Conservation (phyloP, 208 protist species). For the Trypanosoma rangeli region DNA sequence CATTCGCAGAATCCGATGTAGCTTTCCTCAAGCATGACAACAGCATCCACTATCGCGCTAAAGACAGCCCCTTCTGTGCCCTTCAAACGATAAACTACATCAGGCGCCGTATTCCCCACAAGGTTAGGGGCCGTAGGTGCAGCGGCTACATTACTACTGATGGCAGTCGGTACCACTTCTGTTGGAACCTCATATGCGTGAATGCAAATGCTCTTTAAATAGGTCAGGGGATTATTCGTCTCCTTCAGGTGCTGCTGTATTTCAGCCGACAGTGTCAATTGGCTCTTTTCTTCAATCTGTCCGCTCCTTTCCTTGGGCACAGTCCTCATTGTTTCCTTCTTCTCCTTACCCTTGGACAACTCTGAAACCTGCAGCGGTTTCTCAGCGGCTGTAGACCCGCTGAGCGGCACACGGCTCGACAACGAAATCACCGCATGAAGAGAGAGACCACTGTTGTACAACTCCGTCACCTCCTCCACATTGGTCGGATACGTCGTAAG, state of each 20-base stretch:
- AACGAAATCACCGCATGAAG: slow-evolving; percentile 41
- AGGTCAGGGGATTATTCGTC: slow-evolving; percentile 2
- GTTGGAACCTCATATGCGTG: slow-evolving; percentile 32
- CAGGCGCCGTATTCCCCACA: slow-evolving; percentile 7
- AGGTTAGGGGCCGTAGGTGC: background rate
- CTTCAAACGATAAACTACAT: slow-evolving; percentile 10
- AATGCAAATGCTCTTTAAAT: slow-evolving; percentile 30
- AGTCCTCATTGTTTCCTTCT: slow-evolving; percentile 5
- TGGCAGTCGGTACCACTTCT: slow-evolving; percentile 22
- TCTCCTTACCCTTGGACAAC: slow-evolving; percentile 10
- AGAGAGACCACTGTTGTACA: slow-evolving; percentile 22
- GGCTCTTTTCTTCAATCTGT: slow-evolving; percentile 9
- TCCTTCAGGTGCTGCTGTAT: slow-evolving; percentile 6
- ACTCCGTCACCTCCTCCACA: slow-evolving; percentile 33
- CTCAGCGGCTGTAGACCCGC: slow-evolving; percentile 26
- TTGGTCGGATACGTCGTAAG: slow-evolving; percentile 35
- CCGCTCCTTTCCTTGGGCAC: slow-evolving; percentile 1
- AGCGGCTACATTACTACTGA: slow-evolving; percentile 16
- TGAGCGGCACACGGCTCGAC: slow-evolving; percentile 25
- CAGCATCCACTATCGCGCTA: slow-evolving; percentile 11
- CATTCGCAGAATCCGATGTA: slow-evolving; percentile 24
- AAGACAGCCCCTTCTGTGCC: slow-evolving; percentile 24
- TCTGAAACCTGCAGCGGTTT: background rate
- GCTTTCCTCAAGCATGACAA: slow-evolving; percentile 20
- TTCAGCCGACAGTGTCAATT: slow-evolving; percentile 17